Evolutionary conservation across 2,329 filamentous ascomycete species (phyloP).

Genomic region (Pezicula neosporulosa): DNA sequence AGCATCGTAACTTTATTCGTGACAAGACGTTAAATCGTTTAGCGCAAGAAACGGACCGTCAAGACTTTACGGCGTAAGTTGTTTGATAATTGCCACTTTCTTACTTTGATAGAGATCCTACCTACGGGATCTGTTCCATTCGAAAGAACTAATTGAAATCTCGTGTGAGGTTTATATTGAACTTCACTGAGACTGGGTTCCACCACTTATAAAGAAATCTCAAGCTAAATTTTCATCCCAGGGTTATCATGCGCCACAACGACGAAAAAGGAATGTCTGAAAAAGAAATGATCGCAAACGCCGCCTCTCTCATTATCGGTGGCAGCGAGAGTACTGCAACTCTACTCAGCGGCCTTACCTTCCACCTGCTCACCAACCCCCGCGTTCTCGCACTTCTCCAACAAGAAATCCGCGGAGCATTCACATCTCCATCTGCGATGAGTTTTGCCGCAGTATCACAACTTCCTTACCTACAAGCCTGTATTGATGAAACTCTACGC

Average conservation of each 20-base stretch:
- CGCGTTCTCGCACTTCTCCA: slow-evolving; percentile 26
- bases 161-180: too few relatives aligned
- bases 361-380: slow-evolving; percentile 28
- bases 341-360: slow-evolving; percentile 9
- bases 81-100: not conserved
- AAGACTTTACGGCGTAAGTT: slow-evolving; percentile 3
- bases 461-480: slow-evolving; percentile 37
- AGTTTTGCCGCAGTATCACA: slow-evolving; percentile 23
- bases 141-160: too few relatives aligned
- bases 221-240: not conserved
- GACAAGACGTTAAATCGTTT: slow-evolving; percentile 3
- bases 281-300: slow-evolving; percentile 10
- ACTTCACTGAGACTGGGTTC: too few relatives aligned
- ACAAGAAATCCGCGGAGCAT: slow-evolving; percentile 36
- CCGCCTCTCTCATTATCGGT: slow-evolving; percentile 11
- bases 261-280: slow-evolving; percentile 16
- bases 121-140: not conserved
- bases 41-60: not conserved
- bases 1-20: not conserved
- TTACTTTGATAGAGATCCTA: not conserved
- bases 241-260: slow-evolving; percentile 7
- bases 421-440: slow-evolving; percentile 35
- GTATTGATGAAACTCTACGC: slow-evolving; percentile 38
- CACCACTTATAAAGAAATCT: too few relatives aligned
- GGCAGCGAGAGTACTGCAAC: slow-evolving; percentile 16